Evolutionary conservation across 495 filamentous ascomycete species (phyloP).

Genomic region (Viridothelium virens): DNA sequence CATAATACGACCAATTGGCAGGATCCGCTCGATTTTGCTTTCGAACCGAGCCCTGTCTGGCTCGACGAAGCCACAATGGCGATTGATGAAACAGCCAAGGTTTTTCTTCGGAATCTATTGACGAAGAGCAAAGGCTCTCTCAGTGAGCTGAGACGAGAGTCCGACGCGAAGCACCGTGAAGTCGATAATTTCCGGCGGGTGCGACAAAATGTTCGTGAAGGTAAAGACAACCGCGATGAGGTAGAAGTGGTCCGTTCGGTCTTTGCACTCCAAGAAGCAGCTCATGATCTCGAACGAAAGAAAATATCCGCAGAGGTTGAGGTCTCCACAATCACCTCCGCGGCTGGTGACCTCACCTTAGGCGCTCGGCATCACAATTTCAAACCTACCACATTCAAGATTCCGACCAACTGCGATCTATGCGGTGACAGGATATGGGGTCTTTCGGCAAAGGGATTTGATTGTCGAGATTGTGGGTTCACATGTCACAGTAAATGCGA

Average conservation of each 20-base stretch:
- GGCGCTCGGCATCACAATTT: conserved; percentile 93
- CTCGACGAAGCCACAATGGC: conserved; percentile 83
- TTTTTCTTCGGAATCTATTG: conserved; percentile 85
- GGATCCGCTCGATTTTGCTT: conserved; percentile 73
- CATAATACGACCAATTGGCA: conserved; percentile 77
- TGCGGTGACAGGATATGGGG: conserved; percentile 97
- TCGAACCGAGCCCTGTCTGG: conserved; percentile 96
- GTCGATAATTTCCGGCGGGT: conserved; percentile 64
- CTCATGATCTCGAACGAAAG: conserved; percentile 81
- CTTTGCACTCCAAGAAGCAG: conserved; percentile 70
- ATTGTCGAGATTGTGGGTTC: conserved; percentile 92
- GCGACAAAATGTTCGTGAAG: conserved; percentile 67
- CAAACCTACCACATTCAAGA: conserved; percentile 94
- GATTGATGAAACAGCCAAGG: conserved; percentile 73
- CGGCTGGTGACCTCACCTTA: conserved; percentile 82
- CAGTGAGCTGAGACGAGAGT: conserved; percentile 67
- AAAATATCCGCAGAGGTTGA: conserved; percentile 85
- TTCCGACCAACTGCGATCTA: conserved; percentile 95
- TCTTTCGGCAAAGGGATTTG: conserved; percentile 87
- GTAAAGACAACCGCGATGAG: conserved; percentile 69
- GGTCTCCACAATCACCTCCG: conserved; percentile 74
- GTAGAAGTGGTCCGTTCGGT: conserved; percentile 67
- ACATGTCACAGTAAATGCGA: conserved; percentile 98
- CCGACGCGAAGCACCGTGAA: conserved; percentile 75
- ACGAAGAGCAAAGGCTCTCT: conserved; percentile 80